phyloP scores from a whole-genome alignment of 441 rosid genomes.

The Populus hybrid region DNA sequence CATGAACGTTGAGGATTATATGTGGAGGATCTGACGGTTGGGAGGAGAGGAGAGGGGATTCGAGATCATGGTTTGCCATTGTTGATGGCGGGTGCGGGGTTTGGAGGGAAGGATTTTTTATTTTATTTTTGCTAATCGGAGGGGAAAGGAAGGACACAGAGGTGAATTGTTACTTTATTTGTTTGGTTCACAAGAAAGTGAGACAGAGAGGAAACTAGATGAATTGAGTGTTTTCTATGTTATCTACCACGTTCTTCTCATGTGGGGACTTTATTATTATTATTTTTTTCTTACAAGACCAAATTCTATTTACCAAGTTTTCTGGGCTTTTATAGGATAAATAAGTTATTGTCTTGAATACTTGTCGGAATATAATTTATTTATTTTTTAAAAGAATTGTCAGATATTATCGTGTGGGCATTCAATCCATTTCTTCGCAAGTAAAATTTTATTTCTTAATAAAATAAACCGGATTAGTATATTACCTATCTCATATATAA shows the following conservation, averaged over 20 bases:
- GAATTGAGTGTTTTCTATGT: background rate
- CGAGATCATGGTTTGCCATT: slow-evolving; percentile 55
- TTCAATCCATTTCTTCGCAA: background rate
- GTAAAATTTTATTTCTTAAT: background rate
- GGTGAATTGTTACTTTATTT: background rate
- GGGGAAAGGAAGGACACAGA: background rate
- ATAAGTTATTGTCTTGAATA: background rate
- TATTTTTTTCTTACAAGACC: background rate
- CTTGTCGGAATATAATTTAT: background rate
- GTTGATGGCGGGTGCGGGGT: slow-evolving; percentile 5
- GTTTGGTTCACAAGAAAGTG: background rate
- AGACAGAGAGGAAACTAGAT: background rate
- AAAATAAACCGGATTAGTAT: background rate
- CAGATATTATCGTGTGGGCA: background rate
- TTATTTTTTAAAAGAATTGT: background rate
- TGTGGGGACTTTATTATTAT: background rate
- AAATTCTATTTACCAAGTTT: background rate
- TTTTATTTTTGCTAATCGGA: background rate
- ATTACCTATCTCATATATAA: background rate
- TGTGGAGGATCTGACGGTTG: slow-evolving; percentile 41
- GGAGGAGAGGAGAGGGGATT: slow-evolving; percentile 51
- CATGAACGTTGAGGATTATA: slow-evolving; percentile 43
- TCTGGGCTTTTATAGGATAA: background rate
- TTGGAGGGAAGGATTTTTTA: background rate
- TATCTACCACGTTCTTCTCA: slow-evolving; percentile 8